A percentile compares a stretch with the other conserved stretches of the same genome.
These are phyloP conservation scores for Fagopyrum homotropicum DNA, from an alignment of 148 eudicot species.

Conservation along the genomic window DNA sequence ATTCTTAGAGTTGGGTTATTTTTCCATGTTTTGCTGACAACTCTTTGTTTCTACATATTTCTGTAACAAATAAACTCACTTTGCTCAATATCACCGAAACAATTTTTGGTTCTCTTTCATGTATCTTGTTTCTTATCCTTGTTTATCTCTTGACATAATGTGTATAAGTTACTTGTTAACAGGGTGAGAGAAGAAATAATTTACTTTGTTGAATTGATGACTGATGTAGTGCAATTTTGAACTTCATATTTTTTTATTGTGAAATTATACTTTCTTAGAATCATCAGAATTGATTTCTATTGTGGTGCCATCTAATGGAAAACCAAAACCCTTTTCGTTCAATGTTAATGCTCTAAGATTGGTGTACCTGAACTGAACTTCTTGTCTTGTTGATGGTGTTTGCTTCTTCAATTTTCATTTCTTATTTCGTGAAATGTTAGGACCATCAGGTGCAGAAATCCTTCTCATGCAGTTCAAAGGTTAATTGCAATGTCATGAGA, in stretches of 20 bases:
- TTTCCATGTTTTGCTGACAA: neutral
- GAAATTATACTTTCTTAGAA: neutral
- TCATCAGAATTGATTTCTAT: neutral
- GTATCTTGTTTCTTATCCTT: neutral
- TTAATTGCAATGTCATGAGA: slow-evolving; percentile 30
- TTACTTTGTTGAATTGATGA: neutral
- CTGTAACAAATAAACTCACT: neutral
- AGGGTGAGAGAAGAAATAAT: neutral
- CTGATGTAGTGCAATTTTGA: neutral
- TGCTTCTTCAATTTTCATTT: neutral
- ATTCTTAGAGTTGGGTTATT: neutral
- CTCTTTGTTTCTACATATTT: neutral
- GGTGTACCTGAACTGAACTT: neutral
- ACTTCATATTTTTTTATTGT: neutral
- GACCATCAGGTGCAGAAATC: slow-evolving; percentile 25
- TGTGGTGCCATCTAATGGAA: neutral
- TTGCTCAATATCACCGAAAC: neutral
- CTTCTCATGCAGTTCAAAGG: slow-evolving; percentile 19
- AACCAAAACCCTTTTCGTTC: too few relatives aligned
- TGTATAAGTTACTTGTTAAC: neutral
- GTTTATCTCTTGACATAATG: neutral
- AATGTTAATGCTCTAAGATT: neutral
- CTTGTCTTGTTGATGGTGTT: neutral
- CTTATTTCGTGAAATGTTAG: slow-evolving; percentile 23
- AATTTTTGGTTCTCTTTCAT: neutral